Conservation (phyloP, 2,329 filamentous ascomycete species). For the Aspergillus chevalieri region DNA sequence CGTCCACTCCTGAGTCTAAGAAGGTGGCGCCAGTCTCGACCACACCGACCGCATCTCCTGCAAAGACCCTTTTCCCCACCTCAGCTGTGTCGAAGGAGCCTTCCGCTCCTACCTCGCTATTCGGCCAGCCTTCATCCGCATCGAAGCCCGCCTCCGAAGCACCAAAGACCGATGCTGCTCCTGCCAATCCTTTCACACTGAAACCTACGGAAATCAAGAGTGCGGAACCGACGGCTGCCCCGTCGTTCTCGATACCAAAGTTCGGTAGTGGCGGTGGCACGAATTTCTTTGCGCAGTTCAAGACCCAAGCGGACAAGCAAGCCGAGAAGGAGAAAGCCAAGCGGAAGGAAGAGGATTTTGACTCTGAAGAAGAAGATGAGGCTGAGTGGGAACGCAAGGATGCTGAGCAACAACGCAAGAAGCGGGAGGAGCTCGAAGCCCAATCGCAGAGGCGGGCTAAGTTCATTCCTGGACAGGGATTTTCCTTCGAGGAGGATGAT, state of each 20-base stretch:
- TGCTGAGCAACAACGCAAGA: constrained; percentile 41
- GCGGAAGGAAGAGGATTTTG: constrained; percentile 47
- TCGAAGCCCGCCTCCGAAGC: constrained; percentile 8
- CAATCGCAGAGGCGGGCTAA: constrained; percentile 27
- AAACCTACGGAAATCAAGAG: constrained; percentile 10
- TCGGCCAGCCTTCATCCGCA: constrained; percentile 5
- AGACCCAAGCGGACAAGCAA: constrained; percentile 31
- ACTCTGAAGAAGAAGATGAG: constrained; percentile 48
- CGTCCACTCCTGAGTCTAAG: constrained; percentile 13
- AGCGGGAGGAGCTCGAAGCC: constrained; percentile 37
- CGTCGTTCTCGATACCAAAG: constrained; percentile 24
- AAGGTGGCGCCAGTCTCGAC: constrained; percentile 15
- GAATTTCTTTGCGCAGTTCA: constrained; percentile 41
- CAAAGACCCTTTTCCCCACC: constrained; percentile 15
- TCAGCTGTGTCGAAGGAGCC: constrained; percentile 6
- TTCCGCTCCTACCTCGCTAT: constrained; percentile 5
- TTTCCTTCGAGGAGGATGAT: constrained; percentile 24
- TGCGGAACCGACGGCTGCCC: constrained; percentile 5
- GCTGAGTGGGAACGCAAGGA: constrained; percentile 44
- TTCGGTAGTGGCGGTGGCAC: constrained; percentile 23
- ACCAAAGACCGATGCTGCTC: constrained; percentile 3
- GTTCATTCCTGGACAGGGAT: constrained; percentile 28
- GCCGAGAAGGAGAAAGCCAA: constrained; percentile 42
- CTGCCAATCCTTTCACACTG: constrained; percentile 15
- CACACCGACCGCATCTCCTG: constrained; percentile 15